Percentiles rank a stretch among this genome's conserved stretches.
Evolutionary conservation across 2,329 filamentous ascomycete species (phyloP).

Genomic region (Dothideomycetes sp.): DNA sequence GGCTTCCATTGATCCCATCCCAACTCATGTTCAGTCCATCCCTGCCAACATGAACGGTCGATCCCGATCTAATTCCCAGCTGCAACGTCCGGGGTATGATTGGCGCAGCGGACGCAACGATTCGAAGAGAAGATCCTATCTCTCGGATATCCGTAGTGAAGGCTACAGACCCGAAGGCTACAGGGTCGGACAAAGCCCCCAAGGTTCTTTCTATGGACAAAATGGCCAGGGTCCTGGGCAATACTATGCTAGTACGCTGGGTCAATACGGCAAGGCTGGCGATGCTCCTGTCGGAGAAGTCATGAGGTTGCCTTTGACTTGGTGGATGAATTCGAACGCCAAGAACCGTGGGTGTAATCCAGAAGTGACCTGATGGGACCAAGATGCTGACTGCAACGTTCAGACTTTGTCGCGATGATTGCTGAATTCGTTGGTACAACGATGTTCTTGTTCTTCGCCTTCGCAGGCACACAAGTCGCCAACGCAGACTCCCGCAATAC

Average conservation of each 20-base stretch:
- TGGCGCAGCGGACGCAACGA: constrained; percentile 4
- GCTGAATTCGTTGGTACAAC: constrained; percentile 47
- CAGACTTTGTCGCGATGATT: constrained; percentile 18
- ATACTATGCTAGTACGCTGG: too few species aligned
- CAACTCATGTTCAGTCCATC: constrained; percentile 1
- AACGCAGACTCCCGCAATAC: constrained; percentile 36
- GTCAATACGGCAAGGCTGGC: neutral
- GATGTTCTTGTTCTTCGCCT: constrained; percentile 41
- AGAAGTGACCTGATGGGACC: too few species aligned
- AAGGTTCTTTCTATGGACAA: neutral
- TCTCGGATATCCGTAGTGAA: constrained; percentile 8
- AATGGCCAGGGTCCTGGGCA: neutral
- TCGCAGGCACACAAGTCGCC: constrained; percentile 39
- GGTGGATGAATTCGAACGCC: constrained; percentile 13
- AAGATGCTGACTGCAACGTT: neutral
- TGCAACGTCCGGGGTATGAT: neutral
- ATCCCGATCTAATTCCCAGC: neutral
- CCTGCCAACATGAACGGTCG: constrained; percentile 1
- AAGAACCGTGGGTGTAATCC: constrained; percentile 10
- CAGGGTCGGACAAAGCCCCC: too few species aligned
- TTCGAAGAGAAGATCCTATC: constrained; percentile 1
- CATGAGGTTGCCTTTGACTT: constrained; percentile 6
- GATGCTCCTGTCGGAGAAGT: constrained; percentile 4
- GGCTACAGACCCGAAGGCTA: neutral
- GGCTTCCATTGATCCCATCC: constrained; percentile 4